A percentile compares a stretch with the other conserved stretches of the same genome.
phyloP scores from a whole-genome alignment of 306 rosid species.

The Vigna nakashimae region DNA sequence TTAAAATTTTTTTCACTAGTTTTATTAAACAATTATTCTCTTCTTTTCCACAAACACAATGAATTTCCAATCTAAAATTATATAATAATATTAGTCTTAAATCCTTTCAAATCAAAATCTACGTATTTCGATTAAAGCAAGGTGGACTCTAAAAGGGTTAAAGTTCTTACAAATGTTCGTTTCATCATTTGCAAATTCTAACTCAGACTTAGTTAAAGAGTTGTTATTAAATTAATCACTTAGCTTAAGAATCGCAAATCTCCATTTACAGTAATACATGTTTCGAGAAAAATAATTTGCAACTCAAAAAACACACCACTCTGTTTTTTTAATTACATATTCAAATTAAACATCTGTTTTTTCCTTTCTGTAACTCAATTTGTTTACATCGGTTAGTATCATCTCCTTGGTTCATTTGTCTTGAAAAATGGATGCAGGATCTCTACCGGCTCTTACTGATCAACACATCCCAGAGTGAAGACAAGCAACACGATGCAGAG shows the following conservation, averaged over 20 bases:
- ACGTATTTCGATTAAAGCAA: not conserved
- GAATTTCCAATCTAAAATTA: not conserved
- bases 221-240: not conserved
- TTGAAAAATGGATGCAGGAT: conserved; percentile 57
- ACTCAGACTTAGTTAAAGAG: not conserved
- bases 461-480: conserved; percentile 46
- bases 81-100: not conserved
- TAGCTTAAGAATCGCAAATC: not conserved
- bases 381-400: not conserved
- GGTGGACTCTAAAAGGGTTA: not conserved
- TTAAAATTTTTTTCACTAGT: not conserved
- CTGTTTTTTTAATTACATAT: not conserved
- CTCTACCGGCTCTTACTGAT: conserved; percentile 40
- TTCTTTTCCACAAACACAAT: not conserved
- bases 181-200: not conserved
- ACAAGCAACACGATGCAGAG: conserved; percentile 64
- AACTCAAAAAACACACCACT: not conserved
- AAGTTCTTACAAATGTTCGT: not conserved
- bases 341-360: not conserved
- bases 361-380: not conserved
- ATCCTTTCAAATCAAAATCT: not conserved
- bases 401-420: not conserved
- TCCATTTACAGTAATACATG: not conserved
- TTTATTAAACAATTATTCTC: not conserved
- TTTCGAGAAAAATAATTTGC: not conserved